Evolutionary conservation across 306 rosid species (phyloP).

Genomic region (Calophaca sinica): DNA sequence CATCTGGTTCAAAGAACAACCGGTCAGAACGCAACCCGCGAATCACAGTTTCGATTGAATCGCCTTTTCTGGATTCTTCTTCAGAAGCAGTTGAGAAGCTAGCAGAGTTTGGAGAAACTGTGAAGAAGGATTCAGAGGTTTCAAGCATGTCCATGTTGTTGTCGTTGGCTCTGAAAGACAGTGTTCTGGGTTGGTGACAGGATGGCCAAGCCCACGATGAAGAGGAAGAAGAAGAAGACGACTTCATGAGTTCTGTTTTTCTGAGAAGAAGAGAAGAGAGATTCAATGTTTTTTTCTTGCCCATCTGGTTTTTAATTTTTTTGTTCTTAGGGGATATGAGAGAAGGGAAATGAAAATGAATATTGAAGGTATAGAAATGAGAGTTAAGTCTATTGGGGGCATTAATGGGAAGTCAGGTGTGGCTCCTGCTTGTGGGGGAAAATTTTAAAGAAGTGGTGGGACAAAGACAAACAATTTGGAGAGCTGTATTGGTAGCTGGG

Average conservation of each 20-base stretch:
- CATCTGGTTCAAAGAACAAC: conserved; percentile 68
- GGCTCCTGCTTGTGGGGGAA: conserved; percentile 30
- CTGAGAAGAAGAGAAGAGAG: conserved; percentile 68
- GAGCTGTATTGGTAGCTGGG: conserved; percentile 29
- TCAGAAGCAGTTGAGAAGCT: conserved; percentile 54
- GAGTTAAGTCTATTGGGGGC: conserved; percentile 45
- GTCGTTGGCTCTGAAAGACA: conserved; percentile 63
- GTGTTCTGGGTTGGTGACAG: conserved; percentile 82
- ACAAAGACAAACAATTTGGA: conserved; percentile 20
- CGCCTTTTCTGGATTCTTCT: conserved; percentile 41
- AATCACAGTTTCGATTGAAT: conserved; percentile 63
- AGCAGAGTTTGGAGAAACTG: conserved; percentile 48
- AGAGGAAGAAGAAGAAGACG: conserved; percentile 50
- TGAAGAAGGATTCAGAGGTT: conserved; percentile 50
- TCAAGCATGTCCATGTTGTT: conserved; percentile 19
- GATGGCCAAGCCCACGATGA: conserved; percentile 78
- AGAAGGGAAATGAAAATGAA: conserved; percentile 20
- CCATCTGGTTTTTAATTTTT: conserved; percentile 38
- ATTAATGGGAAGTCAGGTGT: conserved; percentile 64
- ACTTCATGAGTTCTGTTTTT: conserved; percentile 18
- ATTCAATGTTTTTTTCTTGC: conserved; percentile 71
- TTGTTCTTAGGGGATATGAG: not conserved
- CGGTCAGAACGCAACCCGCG: conserved; percentile 74
- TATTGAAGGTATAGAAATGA: conserved; percentile 41
- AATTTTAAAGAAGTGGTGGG: conserved; percentile 56